phyloP scores from a whole-genome alignment of 2,329 filamentous ascomycete genomes.

The Pseudocercospora ulei region DNA sequence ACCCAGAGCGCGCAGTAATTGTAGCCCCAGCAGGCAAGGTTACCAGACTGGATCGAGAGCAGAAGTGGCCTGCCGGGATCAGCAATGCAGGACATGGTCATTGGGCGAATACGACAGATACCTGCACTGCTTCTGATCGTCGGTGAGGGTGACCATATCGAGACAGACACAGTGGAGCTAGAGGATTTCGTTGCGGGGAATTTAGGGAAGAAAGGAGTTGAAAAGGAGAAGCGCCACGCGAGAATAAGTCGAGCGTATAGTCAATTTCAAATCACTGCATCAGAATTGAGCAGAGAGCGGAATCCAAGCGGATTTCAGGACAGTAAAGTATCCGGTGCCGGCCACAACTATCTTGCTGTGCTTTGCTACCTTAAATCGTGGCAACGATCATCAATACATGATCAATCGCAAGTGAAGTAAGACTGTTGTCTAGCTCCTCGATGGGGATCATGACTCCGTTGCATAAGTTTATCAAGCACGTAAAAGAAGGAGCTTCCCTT shows the following conservation, averaged over 20 bases:
- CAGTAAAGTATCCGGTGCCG: slow-evolving; percentile 12
- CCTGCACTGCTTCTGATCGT: slow-evolving; percentile 9
- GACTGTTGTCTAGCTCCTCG: no score
- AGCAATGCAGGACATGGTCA: slow-evolving; percentile 8
- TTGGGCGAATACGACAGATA: slow-evolving; percentile 8
- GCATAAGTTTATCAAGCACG: no score
- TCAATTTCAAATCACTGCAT: slow-evolving; percentile 7
- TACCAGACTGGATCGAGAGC: slow-evolving; percentile 10
- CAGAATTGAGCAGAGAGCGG: slow-evolving; percentile 13
- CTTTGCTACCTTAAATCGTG: no score
- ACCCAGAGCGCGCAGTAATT: slow-evolving; percentile 12
- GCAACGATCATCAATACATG: no score
- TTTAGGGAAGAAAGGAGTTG: not conserved
- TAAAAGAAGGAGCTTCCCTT: no score
- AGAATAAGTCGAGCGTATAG: slow-evolving; percentile 9
- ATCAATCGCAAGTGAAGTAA: no score
- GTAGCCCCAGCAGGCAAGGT: slow-evolving; percentile 14
- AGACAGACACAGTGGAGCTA: slow-evolving; percentile 8
- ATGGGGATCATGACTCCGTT: no score
- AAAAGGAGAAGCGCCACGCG: slow-evolving; percentile 3
- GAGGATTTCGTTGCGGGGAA: slow-evolving; percentile 9
- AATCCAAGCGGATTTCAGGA: slow-evolving; percentile 11
- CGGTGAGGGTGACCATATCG: slow-evolving; percentile 10
- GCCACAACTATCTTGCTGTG: slow-evolving; percentile 10
- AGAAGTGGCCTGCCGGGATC: slow-evolving; percentile 13